Conservation (phyloP, 192 early-diverging fungal species). For the Linnemannia zychae region DNA sequence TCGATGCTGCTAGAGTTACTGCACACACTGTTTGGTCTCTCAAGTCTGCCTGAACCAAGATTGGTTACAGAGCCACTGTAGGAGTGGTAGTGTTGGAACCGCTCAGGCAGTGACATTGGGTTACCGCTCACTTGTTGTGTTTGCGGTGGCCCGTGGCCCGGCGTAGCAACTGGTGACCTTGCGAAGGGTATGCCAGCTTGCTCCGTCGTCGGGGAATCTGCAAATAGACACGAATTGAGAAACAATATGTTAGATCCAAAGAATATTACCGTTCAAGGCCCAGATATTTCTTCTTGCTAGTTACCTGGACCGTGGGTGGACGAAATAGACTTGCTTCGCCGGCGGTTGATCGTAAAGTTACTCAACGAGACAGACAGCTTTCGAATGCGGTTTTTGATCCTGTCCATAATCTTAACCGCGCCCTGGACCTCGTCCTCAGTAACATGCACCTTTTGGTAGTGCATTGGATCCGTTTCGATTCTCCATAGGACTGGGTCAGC, state of each 20-base stretch:
- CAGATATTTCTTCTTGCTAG: too few relatives aligned
- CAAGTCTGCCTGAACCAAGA: conserved; percentile 20
- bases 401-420: conserved; percentile 77
- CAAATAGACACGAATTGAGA: background rate
- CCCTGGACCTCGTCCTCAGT: conserved; percentile 85
- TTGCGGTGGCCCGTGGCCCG: conserved; percentile 10
- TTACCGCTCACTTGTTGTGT: background rate
- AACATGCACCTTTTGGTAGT: conserved; percentile 78
- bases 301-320: conserved; percentile 44
- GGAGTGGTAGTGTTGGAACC: conserved; percentile 31
- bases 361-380: conserved; percentile 60
- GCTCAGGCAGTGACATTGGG: conserved; percentile 40
- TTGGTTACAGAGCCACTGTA: conserved; percentile 18
- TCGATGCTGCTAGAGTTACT: conserved; percentile 49
- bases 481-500: conserved; percentile 78
- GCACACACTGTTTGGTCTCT: conserved; percentile 48
- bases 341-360: conserved; percentile 49
- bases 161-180: conserved; percentile 17
- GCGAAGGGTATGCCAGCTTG: conserved; percentile 37
- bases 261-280: too few relatives aligned
- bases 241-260: background rate
- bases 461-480: conserved; percentile 80
- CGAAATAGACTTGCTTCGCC: conserved; percentile 53
- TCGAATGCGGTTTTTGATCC: conserved; percentile 59
- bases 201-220: conserved; percentile 43